These are phyloP conservation scores for Suhomyces emberorum DNA, from an alignment of 805 yeast species.

Conservation along the genomic window DNA sequence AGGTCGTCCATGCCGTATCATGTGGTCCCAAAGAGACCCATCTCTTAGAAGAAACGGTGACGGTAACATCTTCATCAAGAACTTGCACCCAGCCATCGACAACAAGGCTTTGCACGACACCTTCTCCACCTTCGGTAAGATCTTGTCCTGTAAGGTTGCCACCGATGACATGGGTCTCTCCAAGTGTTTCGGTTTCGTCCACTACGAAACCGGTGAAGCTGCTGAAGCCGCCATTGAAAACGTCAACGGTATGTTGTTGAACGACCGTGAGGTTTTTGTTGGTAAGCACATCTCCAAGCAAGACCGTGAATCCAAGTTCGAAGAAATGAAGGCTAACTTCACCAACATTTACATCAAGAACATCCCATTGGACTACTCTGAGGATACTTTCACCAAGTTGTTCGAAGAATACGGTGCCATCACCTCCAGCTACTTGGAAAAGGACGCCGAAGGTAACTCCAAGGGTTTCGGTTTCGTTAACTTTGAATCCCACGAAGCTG, in stretches of 20 bases:
- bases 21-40: conserved; percentile 99
- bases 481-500: conserved; percentile 82
- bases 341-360: conserved; percentile 96
- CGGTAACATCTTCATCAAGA: conserved; percentile 96
- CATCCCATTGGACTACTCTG: conserved; percentile 67
- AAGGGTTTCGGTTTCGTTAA: conserved; percentile 96
- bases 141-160: conserved; percentile 96
- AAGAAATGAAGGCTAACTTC: conserved; percentile 86
- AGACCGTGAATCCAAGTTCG: conserved; percentile 92
- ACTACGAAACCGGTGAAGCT: conserved; percentile 88
- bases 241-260: conserved; percentile 96
- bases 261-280: conserved; percentile 93
- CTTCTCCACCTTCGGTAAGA: conserved; percentile 93
- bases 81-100: conserved; percentile 96
- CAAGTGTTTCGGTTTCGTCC: conserved; percentile 96
- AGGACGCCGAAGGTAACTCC: conserved; percentile 82
- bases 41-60: conserved; percentile 90
- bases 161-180: conserved; percentile 88
- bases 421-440: conserved; percentile 79
- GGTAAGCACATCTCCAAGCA: conserved; percentile 89
- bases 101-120: conserved; percentile 99
- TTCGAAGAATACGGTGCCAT: conserved; percentile 73
- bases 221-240: conserved; percentile 94
- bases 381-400: conserved; percentile 66
- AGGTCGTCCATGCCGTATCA: conserved; percentile 96